Percentiles rank a stretch among this genome's conserved stretches.
Evolutionary conservation across 2,329 filamentous ascomycete genomes (phyloP).

Genomic region (Diatrype stigma): DNA sequence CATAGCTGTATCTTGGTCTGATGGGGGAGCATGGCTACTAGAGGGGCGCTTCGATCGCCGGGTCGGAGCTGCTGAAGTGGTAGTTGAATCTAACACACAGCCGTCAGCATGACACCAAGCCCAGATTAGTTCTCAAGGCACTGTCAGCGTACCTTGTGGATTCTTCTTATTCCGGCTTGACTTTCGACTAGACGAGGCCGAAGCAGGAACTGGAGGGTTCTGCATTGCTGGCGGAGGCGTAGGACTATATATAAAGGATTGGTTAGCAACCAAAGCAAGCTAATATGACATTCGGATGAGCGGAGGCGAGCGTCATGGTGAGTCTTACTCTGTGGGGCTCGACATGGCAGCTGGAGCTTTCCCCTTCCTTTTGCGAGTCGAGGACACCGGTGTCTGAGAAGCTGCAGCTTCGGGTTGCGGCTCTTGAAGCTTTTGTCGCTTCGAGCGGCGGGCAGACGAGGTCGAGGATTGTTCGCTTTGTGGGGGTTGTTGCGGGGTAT

Average conservation of each 20-base stretch:
- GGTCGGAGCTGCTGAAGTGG: constrained; percentile 33
- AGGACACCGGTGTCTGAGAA: constrained; percentile 31
- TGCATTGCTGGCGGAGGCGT: constrained; percentile 61
- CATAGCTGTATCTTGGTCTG: constrained; percentile 66
- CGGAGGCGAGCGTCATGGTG: constrained; percentile 2
- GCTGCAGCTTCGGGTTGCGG: constrained; percentile 27
- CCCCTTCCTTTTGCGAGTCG: constrained; percentile 54
- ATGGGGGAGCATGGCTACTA: constrained; percentile 35
- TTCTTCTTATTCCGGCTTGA: constrained; percentile 67
- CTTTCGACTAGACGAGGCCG: constrained; percentile 67
- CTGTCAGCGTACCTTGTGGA: constrained; percentile 34
- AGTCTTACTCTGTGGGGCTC: constrained; percentile 58
- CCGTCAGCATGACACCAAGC: not conserved
- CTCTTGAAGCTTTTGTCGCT: constrained; percentile 65
- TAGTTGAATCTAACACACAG: constrained; percentile 15
- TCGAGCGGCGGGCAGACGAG: constrained; percentile 56
- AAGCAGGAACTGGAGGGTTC: constrained; percentile 47
- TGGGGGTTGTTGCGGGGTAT: constrained; percentile 32
- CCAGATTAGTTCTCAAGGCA: not conserved
- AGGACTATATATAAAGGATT: constrained; percentile 49
- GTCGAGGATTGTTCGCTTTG: constrained; percentile 23
- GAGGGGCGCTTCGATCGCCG: constrained; percentile 52
- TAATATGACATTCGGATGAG: constrained; percentile 18
- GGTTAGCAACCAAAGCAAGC: constrained; percentile 16
- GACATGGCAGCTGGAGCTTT: constrained; percentile 67